Percentiles rank a stretch among this genome's conserved stretches.
Conservation (phyloP, 2,329 filamentous ascomycete species). For the Bertia moriformis region DNA sequence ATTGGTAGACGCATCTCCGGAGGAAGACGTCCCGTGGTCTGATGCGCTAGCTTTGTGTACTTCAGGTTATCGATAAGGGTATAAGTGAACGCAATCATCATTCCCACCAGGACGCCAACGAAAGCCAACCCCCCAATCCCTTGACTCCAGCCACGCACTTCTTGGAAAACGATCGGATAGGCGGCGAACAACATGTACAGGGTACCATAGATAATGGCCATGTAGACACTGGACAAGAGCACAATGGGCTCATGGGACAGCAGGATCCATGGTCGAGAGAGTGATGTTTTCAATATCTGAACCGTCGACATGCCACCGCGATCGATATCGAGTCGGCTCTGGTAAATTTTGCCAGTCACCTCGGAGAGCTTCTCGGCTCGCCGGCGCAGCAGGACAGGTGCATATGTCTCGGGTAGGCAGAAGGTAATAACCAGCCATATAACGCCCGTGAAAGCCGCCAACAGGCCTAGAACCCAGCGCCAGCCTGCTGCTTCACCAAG, state of each 20-base stretch:
- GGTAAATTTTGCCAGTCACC: constrained; percentile 52
- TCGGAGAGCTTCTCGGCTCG: constrained; percentile 49
- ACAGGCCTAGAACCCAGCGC: constrained; percentile 63
- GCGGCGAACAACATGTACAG: constrained; percentile 78
- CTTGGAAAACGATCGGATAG: constrained; percentile 67
- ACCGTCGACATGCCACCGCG: too few relatives aligned
- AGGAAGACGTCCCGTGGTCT: constrained; percentile 49
- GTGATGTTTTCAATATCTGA: constrained; percentile 52
- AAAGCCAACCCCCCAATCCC: constrained; percentile 68
- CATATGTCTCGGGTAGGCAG: constrained; percentile 57
- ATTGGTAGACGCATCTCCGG: constrained; percentile 55
- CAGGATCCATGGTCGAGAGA: constrained; percentile 49
- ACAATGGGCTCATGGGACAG: constrained; percentile 59
- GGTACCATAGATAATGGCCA: constrained; percentile 62
- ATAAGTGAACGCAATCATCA: constrained; percentile 52
- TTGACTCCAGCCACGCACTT: constrained; percentile 52
- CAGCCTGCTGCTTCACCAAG: constrained; percentile 47
- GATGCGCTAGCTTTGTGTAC: constrained; percentile 37
- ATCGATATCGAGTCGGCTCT: constrained; percentile 57
- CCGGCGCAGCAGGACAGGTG: constrained; percentile 45
- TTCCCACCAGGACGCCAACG: constrained; percentile 68
- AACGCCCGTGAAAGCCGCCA: too few relatives aligned
- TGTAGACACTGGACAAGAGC: constrained; percentile 52
- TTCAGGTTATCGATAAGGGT: constrained; percentile 44
- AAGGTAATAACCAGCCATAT: constrained; percentile 44